Evolutionary conservation across 805 yeast species (phyloP).

Genomic region (Blastobotrys parvus): DNA sequence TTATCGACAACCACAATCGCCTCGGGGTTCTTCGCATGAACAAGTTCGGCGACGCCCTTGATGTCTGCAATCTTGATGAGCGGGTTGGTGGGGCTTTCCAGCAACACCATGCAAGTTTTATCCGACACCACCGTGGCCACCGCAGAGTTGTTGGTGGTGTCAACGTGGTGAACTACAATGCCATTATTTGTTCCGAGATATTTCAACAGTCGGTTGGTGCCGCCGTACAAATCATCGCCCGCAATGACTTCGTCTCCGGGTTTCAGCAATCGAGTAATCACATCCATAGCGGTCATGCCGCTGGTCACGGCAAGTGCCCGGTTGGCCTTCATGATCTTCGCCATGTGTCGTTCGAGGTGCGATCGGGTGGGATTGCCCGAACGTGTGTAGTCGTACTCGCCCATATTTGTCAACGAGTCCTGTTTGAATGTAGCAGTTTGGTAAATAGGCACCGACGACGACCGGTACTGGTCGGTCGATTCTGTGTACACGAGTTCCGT

Average conservation of each 20-base stretch:
- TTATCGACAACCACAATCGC: constrained; percentile 82
- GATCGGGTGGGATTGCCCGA: constrained; percentile 93
- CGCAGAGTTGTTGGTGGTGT: constrained; percentile 63
- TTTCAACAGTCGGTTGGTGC: constrained; percentile 78
- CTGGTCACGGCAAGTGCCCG: constrained; percentile 75
- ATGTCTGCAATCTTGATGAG: constrained; percentile 81
- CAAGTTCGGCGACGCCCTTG: constrained; percentile 52
- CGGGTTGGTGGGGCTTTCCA: constrained; percentile 93
- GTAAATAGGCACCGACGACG: constrained; percentile 82
- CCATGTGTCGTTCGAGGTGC: constrained; percentile 65
- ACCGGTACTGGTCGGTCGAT: constrained; percentile 60
- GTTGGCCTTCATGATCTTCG: constrained; percentile 69
- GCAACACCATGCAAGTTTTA: constrained; percentile 66
- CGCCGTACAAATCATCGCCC: constrained; percentile 93
- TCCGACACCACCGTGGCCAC: constrained; percentile 48
- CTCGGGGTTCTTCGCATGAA: constrained; percentile 60
- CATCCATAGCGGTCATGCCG: constrained; percentile 92
- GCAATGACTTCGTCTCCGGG: constrained; percentile 92
- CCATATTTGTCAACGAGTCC: constrained; percentile 60
- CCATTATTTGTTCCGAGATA: constrained; percentile 57
- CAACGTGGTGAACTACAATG: constrained; percentile 64
- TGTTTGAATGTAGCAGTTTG: constrained; percentile 95
- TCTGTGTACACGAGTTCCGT: constrained; percentile 61
- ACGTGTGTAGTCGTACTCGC: constrained; percentile 79
- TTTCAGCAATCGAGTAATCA: constrained; percentile 58